phyloP scores from a whole-genome alignment of 768 basidiomycete species.

The Nidula microcarpa region DNA sequence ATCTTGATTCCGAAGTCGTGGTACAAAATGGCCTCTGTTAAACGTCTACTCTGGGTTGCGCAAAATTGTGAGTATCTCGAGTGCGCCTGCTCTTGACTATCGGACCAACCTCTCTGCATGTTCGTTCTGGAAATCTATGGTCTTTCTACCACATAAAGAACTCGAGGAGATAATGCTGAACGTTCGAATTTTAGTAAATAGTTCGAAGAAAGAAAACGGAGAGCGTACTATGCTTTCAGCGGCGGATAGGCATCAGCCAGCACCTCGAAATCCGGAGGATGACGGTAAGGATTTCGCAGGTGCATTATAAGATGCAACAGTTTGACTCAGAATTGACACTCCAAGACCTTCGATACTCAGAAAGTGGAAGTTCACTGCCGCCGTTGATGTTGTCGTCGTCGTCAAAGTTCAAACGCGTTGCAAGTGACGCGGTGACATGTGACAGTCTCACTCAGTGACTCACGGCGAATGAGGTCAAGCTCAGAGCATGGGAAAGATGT shows the following conservation, averaged over 20 bases:
- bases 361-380: no score
- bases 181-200: constrained; percentile 6
- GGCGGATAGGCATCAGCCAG: constrained; percentile 57
- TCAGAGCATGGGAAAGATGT: no score
- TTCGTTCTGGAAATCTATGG: constrained; percentile 77
- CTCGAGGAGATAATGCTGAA: constrained; percentile 16
- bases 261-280: constrained; percentile 49
- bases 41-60: constrained; percentile 41
- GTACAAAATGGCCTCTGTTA: constrained; percentile 76
- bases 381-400: no score
- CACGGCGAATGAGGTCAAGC: no score
- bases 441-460: no score
- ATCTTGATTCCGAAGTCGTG: constrained; percentile 71
- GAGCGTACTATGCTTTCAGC: constrained; percentile 50
- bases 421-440: no score
- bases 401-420: no score
- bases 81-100: neutral
- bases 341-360: no score
- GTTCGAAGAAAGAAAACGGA: neutral
- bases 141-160: constrained; percentile 23
- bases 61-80: neutral
- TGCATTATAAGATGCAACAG: constrained; percentile 25
- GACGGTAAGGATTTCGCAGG: constrained; percentile 34
- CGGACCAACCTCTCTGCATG: constrained; percentile 57
- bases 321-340: no score